These are phyloP conservation scores for Nannizziopsis arthrosporioides DNA, from an alignment of 2,329 filamentous ascomycete species.

Conservation along the genomic window DNA sequence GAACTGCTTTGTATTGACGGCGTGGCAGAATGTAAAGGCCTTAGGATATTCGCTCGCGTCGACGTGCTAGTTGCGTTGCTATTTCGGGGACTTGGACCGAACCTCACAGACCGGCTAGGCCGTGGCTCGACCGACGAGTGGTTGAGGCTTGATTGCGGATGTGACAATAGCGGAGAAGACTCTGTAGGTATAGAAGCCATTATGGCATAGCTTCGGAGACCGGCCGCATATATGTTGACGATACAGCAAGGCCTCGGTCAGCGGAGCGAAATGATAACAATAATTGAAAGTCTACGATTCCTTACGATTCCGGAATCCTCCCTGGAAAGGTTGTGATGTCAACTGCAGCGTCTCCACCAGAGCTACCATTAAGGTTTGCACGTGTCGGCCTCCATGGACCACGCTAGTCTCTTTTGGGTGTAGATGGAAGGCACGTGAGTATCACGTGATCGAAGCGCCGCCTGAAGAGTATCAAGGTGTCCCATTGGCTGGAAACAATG, in stretches of 20 bases:
- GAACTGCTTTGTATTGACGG: constrained; percentile 24
- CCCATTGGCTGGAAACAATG: no score
- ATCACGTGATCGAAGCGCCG: no score
- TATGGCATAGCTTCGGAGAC: background rate
- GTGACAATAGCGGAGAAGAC: constrained; percentile 11
- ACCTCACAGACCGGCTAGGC: constrained; percentile 36
- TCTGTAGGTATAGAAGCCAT: constrained; percentile 11
- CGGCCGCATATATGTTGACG: background rate
- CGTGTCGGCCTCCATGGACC: background rate
- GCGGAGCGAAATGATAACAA: no score
- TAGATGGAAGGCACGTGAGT: no score
- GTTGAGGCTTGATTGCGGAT: constrained; percentile 6
- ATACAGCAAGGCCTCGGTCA: background rate
- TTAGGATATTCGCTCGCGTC: constrained; percentile 31
- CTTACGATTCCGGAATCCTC: no score
- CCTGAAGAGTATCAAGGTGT: no score
- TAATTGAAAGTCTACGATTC: no score
- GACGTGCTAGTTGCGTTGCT: constrained; percentile 34
- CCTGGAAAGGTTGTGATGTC: no score
- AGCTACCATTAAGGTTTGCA: background rate
- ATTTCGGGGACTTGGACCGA: constrained; percentile 38
- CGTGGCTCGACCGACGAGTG: constrained; percentile 30
- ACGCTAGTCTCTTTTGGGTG: no score
- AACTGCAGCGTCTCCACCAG: background rate
- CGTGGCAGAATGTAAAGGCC: constrained; percentile 31